Conservation (phyloP, 228 moss, liverwort and hornwort genomes). For the Sphagnum magellanicum region DNA sequence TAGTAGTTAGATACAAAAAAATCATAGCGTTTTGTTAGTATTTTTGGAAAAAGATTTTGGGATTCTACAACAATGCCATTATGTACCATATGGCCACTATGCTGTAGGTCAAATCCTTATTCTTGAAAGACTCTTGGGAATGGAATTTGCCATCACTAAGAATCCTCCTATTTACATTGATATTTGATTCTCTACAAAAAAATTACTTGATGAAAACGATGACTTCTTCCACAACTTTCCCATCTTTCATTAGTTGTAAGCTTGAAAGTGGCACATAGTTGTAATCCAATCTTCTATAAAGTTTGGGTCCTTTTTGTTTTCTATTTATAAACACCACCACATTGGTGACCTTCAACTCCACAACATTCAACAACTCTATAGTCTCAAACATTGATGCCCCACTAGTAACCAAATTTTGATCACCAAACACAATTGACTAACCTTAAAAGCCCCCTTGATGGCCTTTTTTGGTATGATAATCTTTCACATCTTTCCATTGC, state of each 20-base stretch:
- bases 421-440: constrained; percentile 75
- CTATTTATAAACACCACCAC: constrained; percentile 83
- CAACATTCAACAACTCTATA: constrained; percentile 59
- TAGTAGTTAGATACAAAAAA: constrained; percentile 5
- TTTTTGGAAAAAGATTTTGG: constrained; percentile 9
- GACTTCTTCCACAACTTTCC: constrained; percentile 52
- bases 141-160: constrained; percentile 6
- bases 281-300: constrained; percentile 50
- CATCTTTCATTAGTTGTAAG: constrained; percentile 60
- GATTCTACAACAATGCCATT: constrained; percentile 56
- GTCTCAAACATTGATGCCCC: constrained; percentile 92
- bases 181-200: constrained; percentile 65
- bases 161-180: constrained; percentile 23
- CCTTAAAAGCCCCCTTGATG: constrained; percentile 71
- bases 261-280: constrained; percentile 67
- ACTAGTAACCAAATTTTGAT: constrained; percentile 89
- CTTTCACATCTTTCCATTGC: constrained; percentile 95
- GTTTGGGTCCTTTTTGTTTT: constrained; percentile 69
- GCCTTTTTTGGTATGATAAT: constrained; percentile 91
- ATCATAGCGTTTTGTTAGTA: too few species aligned
- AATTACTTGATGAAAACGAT: constrained; percentile 49
- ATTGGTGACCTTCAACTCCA: constrained; percentile 67
- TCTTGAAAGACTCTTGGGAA: not conserved
- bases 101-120: too few species aligned
- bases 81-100: constrained; percentile 65